These are phyloP conservation scores for Aaosphaeria pasadenensis DNA, from an alignment of 2,329 filamentous ascomycete genomes.

Conservation along the genomic window DNA sequence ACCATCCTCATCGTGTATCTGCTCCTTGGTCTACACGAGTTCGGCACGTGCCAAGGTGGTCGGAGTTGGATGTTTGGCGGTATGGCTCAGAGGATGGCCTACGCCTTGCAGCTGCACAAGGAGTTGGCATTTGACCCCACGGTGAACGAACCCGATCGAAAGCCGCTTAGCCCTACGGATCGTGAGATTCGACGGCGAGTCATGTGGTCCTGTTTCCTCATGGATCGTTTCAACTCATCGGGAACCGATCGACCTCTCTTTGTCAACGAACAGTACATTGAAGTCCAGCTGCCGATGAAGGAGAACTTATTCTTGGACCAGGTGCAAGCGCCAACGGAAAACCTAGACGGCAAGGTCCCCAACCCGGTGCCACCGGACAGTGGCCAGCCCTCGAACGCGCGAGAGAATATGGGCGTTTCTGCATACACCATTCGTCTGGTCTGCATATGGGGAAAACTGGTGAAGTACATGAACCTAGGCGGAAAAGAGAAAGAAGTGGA, in stretches of 20 bases:
- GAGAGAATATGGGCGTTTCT: slow-evolving; percentile 89
- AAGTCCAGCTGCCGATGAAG: slow-evolving; percentile 86
- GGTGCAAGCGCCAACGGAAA: slow-evolving; percentile 83
- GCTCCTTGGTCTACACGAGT: slow-evolving; percentile 87
- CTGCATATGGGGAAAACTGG: slow-evolving; percentile 83
- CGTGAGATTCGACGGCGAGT: slow-evolving; percentile 87
- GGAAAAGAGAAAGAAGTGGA: slow-evolving; percentile 75
- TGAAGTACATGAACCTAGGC: slow-evolving; percentile 86
- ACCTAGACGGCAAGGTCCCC: slow-evolving; percentile 68
- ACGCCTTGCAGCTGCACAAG: slow-evolving; percentile 87
- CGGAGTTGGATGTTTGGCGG: slow-evolving; percentile 95
- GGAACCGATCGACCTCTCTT: slow-evolving; percentile 91
- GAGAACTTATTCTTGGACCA: slow-evolving; percentile 89
- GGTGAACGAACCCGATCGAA: slow-evolving; percentile 57
- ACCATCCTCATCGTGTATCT: slow-evolving; percentile 90
- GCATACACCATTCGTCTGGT: slow-evolving; percentile 86
- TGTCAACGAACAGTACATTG: slow-evolving; percentile 82
- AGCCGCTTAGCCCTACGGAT: slow-evolving; percentile 81
- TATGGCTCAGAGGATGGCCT: slow-evolving; percentile 95
- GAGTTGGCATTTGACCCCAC: slow-evolving; percentile 81
- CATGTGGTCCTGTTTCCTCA: slow-evolving; percentile 98
- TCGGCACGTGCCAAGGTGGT: slow-evolving; percentile 93
- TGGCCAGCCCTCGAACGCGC: slow-evolving; percentile 63
- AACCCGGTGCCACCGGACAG: slow-evolving; percentile 61
- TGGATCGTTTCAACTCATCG: slow-evolving; percentile 97